Base-by-base conservation (phyloP, 2,329 filamentous ascomycete species). In the Arthrobotrys entomopaga region DNA sequence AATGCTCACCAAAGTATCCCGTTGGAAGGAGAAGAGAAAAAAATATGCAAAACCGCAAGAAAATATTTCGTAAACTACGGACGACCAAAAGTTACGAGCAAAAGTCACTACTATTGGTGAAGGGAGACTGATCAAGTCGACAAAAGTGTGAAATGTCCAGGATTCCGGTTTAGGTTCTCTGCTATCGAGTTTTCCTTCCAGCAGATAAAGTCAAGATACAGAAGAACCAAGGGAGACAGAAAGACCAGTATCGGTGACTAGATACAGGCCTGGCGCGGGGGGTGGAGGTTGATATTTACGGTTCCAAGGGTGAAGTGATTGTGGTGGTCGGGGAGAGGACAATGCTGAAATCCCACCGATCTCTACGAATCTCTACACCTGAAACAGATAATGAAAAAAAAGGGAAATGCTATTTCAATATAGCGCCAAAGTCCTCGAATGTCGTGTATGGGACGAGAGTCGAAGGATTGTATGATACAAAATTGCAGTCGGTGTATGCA, bases 381-480 rank as follows among this genome's bases (percentile, higher is more conserved):
- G 69, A 66, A 73, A 73, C 69, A 53, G 69, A 60, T 54, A 73
- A 34, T 34, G 29, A 34, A 34, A 34, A 34, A n/a, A 34, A 66
- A 49, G 50, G 69, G 42, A 46, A 61, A 22, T 66, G 69, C 69
- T 73, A 73, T 58, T 73, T 46, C 40, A 42, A 34, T n/a, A 66
- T 73, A 73, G 69, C 69, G 63, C 56, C 61, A 63, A 46, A 66
- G 69, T 65, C 69, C 69, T 73, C 61, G 61, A 73, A 34, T 49
- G 57, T 73, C 69, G 69, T 66, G 53, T 63, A 48, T 26, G 42
- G 42, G 69, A 73, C 69, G 69, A 34, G 29, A 73, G 63, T 73
- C 69, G 61, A 73, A 66, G 69, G 69, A 73, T 73, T 73, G 69
- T 66, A 73, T 66, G 69, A 73, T 73, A 63, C 69, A 61, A 66